Conservation (phyloP, 2,329 filamentous ascomycete genomes). For the Corniculantispora saksenae region DNA sequence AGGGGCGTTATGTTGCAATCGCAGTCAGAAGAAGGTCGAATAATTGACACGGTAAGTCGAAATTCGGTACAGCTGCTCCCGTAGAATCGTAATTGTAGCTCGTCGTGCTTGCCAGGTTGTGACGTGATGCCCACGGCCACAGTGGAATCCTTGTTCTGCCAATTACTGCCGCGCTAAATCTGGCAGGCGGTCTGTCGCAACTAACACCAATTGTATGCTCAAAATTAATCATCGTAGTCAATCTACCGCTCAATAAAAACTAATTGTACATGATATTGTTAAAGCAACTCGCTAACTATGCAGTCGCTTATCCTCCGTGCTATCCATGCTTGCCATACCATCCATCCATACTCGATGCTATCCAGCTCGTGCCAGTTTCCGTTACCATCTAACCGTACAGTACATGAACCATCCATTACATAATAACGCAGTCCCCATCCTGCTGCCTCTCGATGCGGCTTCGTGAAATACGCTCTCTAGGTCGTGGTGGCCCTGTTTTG, state of each 20-base stretch:
- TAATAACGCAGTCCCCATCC: constrained; percentile 83
- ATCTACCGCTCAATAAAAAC: not conserved
- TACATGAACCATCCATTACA: constrained; percentile 53
- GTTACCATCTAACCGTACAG: not conserved
- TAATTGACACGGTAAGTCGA: not conserved
- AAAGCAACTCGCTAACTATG: constrained; percentile 6
- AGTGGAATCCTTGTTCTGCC: not conserved
- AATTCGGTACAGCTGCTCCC: too few relatives aligned
- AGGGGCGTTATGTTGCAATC: not conserved
- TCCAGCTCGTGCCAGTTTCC: not conserved
- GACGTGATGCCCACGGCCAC: constrained; percentile 6
- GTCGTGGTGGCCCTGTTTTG: constrained; percentile 65
- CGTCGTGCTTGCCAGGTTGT: not conserved
- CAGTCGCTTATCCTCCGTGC: not conserved
- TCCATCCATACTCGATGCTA: not conserved
- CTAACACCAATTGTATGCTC: not conserved
- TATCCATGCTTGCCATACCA: not conserved
- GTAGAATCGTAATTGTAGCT: not conserved
- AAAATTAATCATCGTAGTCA: not conserved
- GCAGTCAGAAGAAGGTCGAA: not conserved
- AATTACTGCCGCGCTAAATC: not conserved
- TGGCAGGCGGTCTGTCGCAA: constrained; percentile 19
- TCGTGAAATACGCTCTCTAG: constrained; percentile 76
- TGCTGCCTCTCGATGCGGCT: constrained; percentile 81
- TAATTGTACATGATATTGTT: constrained; percentile 11